Conservation (phyloP, 192 early-diverging fungal genomes). For the Jimgerdemannia lactiflua region DNA sequence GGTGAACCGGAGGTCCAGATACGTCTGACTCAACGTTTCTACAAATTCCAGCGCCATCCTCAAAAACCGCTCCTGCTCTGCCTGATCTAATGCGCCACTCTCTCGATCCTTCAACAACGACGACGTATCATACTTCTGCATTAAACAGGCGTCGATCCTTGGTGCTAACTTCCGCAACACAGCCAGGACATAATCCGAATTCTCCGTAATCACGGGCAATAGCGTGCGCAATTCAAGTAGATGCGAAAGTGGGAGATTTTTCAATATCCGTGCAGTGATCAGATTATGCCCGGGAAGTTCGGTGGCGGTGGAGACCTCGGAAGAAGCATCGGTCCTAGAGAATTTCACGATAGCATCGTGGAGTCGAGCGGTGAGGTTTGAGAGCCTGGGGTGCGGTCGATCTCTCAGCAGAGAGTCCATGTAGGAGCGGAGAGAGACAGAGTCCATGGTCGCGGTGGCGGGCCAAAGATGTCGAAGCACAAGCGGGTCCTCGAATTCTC, state of each 20-base stretch:
- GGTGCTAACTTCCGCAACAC: too few relatives aligned
- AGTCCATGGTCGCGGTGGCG: not conserved
- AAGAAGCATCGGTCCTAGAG: not conserved
- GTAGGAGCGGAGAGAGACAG: not conserved
- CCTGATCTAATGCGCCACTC: not conserved
- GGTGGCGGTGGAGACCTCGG: not conserved
- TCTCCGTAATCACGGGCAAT: too few relatives aligned
- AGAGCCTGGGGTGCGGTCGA: not conserved
- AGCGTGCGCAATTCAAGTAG: too few relatives aligned
- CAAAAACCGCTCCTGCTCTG: not conserved
- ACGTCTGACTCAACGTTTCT: not conserved
- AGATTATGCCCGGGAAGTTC: too few relatives aligned
- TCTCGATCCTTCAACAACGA: not conserved
- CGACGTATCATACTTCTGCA: not conserved
- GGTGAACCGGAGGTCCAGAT: not conserved
- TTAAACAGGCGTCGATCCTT: too few relatives aligned
- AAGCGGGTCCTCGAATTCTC: too few relatives aligned
- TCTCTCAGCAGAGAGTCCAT: not conserved
- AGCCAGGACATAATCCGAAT: too few relatives aligned
- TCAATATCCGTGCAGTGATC: too few relatives aligned
- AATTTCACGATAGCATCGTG: not conserved
- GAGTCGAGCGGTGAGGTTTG: not conserved
- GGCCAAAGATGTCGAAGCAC: not conserved
- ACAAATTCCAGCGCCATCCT: not conserved
- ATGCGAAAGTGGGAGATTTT: too few relatives aligned